Evolutionary conservation across 441 rosid genomes (phyloP).

Genomic region (Jatropha podagrica): DNA sequence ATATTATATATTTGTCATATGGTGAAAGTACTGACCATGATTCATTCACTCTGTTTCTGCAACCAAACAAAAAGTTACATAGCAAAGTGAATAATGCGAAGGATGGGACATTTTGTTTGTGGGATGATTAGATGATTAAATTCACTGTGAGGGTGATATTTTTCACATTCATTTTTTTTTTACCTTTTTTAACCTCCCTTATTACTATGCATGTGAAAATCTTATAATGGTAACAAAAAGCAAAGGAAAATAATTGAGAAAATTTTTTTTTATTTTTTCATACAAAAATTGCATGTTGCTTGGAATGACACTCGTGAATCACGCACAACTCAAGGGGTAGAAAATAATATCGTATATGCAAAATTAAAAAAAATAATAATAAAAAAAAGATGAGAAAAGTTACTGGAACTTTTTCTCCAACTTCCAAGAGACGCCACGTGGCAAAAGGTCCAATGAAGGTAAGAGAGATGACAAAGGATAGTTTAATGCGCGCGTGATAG

Average conservation of each 20-base stretch:
- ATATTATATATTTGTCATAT: background rate
- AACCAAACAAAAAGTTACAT: conserved; percentile 10
- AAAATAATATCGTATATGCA: too few relatives aligned
- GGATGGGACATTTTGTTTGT: background rate
- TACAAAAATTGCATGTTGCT: background rate
- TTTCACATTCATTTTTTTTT: background rate
- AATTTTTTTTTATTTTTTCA: too few relatives aligned
- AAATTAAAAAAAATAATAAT: background rate
- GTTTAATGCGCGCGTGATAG: conserved; percentile 37
- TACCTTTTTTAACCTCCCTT: too few relatives aligned
- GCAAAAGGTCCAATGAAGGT: background rate
- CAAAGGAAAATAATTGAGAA: too few relatives aligned
- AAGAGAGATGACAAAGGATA: conserved; percentile 6
- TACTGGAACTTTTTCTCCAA: conserved; percentile 25
- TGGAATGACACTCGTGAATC: conserved; percentile 9
- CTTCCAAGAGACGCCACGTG: conserved; percentile 34
- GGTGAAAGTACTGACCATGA: too few relatives aligned
- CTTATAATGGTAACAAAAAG: too few relatives aligned
- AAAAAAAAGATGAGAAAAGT: conserved; percentile 2
- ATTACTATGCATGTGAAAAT: too few relatives aligned
- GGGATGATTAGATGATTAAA: background rate
- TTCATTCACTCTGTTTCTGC: background rate
- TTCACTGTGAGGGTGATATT: background rate
- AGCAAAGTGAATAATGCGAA: background rate
- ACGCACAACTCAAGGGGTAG: too few relatives aligned